Evolutionary conservation across 495 filamentous ascomycete genomes (phyloP).

Genomic region (Penicillium mononematosum): DNA sequence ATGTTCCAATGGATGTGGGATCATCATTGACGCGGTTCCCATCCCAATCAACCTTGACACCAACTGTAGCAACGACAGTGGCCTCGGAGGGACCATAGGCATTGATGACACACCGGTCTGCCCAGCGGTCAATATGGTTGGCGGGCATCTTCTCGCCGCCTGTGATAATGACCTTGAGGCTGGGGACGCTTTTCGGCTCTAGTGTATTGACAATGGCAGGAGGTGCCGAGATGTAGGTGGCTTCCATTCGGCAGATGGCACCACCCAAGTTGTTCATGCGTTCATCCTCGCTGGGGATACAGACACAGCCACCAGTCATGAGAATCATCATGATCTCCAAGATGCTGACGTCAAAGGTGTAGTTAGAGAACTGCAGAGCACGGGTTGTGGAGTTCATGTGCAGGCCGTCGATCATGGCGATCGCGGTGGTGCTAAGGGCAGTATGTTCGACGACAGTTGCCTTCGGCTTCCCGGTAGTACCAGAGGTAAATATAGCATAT

Average conservation of each 20-base stretch:
- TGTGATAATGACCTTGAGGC: slow-evolving; percentile 47
- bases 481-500: slow-evolving; percentile 53
- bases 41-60: slow-evolving; percentile 36
- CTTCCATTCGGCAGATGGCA: slow-evolving; percentile 41
- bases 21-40: slow-evolving; percentile 47
- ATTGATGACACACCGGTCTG: slow-evolving; percentile 46
- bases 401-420: slow-evolving; percentile 38
- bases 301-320: slow-evolving; percentile 61
- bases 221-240: slow-evolving; percentile 40
- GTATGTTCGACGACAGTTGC: slow-evolving; percentile 48
- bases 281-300: slow-evolving; percentile 61
- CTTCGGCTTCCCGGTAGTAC: slow-evolving; percentile 53
- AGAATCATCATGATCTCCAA: slow-evolving; percentile 66
- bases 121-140: slow-evolving; percentile 43
- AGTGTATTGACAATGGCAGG: slow-evolving; percentile 50
- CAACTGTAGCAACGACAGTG: slow-evolving; percentile 45
- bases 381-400: slow-evolving; percentile 51
- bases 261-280: slow-evolving; percentile 47
- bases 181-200: slow-evolving; percentile 48
- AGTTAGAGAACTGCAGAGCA: slow-evolving; percentile 67
- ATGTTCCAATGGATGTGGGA: slow-evolving; percentile 40
- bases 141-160: slow-evolving; percentile 58
- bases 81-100: slow-evolving; percentile 58
- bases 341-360: slow-evolving; percentile 66
- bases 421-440: slow-evolving; percentile 33